phyloP scores from a whole-genome alignment of 192 early-diverging fungal species.

The Obelidium mucronatum region DNA sequence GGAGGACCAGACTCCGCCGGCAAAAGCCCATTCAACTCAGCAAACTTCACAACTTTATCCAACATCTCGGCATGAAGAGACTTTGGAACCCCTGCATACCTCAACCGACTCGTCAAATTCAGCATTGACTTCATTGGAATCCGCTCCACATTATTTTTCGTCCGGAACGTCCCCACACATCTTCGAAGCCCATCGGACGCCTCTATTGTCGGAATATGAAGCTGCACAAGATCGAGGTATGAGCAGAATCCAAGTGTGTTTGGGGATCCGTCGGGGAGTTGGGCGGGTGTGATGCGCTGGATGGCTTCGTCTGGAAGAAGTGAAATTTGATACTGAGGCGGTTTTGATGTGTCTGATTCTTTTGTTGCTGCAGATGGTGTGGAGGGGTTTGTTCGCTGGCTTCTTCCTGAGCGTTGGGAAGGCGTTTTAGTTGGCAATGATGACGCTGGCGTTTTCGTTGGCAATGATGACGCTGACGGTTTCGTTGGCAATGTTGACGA shows the following conservation, averaged over 20 bases:
- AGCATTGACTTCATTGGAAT: not conserved
- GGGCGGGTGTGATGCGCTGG: not conserved
- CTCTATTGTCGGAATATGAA: not conserved
- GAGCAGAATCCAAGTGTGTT: not conserved
- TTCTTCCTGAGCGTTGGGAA: not conserved
- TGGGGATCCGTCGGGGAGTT: conserved; percentile 1
- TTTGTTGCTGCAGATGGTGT: not conserved
- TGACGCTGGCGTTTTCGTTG: too few relatives aligned
- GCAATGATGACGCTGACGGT: too few relatives aligned
- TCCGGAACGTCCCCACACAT: not conserved
- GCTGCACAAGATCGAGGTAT: not conserved
- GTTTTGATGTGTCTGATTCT: not conserved
- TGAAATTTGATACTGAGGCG: too few relatives aligned
- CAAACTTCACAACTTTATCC: not conserved
- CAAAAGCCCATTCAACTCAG: too few relatives aligned
- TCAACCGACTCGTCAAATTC: not conserved
- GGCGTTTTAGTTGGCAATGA: too few relatives aligned
- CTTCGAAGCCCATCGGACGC: not conserved
- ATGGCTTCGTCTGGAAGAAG: too few relatives aligned
- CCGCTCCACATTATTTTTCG: not conserved
- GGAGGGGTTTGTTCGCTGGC: not conserved
- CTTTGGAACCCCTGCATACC: not conserved
- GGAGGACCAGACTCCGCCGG: too few relatives aligned
- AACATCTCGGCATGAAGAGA: not conserved
- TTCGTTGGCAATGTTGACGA: too few relatives aligned